phyloP scores from a whole-genome alignment of 192 early-diverging fungal genomes.

The Funneliformis geosporum region DNA sequence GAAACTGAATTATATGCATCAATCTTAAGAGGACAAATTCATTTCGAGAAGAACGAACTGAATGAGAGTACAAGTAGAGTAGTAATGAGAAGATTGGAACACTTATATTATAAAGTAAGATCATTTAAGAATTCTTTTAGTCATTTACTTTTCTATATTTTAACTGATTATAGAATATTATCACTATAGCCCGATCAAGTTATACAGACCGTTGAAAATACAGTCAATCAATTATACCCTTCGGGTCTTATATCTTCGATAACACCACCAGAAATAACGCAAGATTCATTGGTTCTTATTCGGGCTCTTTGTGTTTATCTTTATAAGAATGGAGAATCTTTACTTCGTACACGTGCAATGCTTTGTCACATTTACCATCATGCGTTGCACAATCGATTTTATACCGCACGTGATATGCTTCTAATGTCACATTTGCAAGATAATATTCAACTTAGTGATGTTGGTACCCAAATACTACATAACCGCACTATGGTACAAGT shows the following conservation, averaged over 20 bases:
- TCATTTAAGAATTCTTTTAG: background rate
- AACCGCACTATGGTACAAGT: slow-evolving; percentile 97
- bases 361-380: slow-evolving; percentile 97
- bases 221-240: slow-evolving; percentile 51
- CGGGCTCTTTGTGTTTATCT: slow-evolving; percentile 84
- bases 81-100: slow-evolving; percentile 87
- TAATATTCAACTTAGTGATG: slow-evolving; percentile 81
- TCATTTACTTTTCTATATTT: background rate
- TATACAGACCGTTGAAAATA: slow-evolving; percentile 68
- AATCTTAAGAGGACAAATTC: slow-evolving; percentile 84
- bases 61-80: slow-evolving; percentile 69
- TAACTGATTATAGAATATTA: background rate
- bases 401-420: slow-evolving; percentile 90
- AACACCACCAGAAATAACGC: slow-evolving; percentile 43
- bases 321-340: slow-evolving; percentile 82
- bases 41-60: slow-evolving; percentile 73
- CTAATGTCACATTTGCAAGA: slow-evolving; percentile 99
- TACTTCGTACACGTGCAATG: slow-evolving; percentile 90
- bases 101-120: slow-evolving; percentile 92
- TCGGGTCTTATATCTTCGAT: slow-evolving; percentile 49
- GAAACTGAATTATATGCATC: slow-evolving; percentile 84
- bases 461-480: slow-evolving; percentile 91
- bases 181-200: slow-evolving; percentile 78
- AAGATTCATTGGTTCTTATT: slow-evolving; percentile 66
- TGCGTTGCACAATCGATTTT: slow-evolving; percentile 94